These are phyloP conservation scores for Carnegiea gigantea DNA, from an alignment of 179 eudicot species.

Conservation along the genomic window DNA sequence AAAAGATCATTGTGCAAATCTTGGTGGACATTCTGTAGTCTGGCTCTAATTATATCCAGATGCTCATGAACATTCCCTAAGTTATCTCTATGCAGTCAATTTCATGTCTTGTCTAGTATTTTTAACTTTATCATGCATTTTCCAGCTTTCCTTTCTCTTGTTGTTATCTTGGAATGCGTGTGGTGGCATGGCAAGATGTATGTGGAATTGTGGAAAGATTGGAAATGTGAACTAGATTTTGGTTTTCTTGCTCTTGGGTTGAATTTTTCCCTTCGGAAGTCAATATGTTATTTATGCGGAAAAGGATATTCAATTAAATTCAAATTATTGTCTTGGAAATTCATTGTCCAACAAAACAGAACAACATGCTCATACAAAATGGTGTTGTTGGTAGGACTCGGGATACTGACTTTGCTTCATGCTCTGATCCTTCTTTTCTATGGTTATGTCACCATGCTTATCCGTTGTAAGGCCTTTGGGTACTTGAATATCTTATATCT, in stretches of 20 bases:
- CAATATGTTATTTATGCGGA: background rate
- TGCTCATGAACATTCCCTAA: too few species aligned
- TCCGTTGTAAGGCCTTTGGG: background rate
- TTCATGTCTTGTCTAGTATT: background rate
- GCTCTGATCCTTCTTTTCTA: background rate
- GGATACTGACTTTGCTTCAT: too few species aligned
- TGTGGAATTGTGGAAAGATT: background rate
- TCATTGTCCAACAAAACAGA: background rate
- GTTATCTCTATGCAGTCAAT: too few species aligned
- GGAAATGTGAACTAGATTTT: background rate
- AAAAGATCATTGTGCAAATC: too few species aligned
- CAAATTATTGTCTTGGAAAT: background rate
- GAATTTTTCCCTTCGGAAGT: background rate
- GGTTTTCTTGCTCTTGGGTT: background rate
- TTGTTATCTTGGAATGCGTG: background rate
- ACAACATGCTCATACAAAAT: too few species aligned
- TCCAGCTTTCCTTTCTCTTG: background rate
- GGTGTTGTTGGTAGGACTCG: too few species aligned
- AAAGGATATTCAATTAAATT: background rate
- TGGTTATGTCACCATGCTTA: background rate
- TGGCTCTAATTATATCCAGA: too few species aligned
- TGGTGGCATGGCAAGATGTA: background rate
- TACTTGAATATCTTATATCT: background rate
- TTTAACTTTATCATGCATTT: background rate
- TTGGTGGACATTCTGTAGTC: too few species aligned